Conservation (phyloP, 306 rosid genomes). For the Ormosia emarginata region DNA sequence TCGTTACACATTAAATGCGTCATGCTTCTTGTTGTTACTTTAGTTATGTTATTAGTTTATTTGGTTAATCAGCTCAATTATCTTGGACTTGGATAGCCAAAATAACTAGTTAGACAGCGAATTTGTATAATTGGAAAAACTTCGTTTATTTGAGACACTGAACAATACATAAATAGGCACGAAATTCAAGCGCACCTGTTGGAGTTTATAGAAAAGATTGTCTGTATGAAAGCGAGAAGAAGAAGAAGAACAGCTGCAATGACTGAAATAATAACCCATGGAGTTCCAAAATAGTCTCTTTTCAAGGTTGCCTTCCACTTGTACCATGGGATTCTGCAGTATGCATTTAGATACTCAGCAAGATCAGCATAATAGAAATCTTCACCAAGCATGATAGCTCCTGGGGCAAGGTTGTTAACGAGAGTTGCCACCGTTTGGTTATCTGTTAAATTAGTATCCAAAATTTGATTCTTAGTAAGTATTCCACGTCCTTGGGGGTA, state of each 20-base stretch:
- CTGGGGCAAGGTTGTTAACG: not conserved
- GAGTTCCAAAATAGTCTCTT: constrained; percentile 20
- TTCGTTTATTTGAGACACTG: too few relatives aligned
- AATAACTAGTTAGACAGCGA: too few relatives aligned
- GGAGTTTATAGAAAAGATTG: not conserved
- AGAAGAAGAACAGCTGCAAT: not conserved
- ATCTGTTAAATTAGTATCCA: constrained; percentile 9
- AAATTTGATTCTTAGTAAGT: constrained; percentile 20
- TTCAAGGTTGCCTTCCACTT: constrained; percentile 28
- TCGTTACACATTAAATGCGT: too few relatives aligned
- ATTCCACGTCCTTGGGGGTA: constrained; percentile 22
- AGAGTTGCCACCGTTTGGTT: not conserved
- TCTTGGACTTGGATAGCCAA: too few relatives aligned
- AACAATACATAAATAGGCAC: not conserved
- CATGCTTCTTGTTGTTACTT: too few relatives aligned
- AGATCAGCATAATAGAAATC: not conserved
- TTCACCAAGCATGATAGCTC: not conserved
- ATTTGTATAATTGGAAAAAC: too few relatives aligned
- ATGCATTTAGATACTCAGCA: not conserved
- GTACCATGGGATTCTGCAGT: not conserved
- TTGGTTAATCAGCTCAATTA: too few relatives aligned
- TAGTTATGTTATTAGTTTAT: too few relatives aligned
- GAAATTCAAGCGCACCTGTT: not conserved
- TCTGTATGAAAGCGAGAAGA: not conserved
- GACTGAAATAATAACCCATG: constrained; percentile 25